Evolutionary conservation across 108 stramenopile species (phyloP), one percentile per base, ranked within the genome.

Genomic region (Thalassiosira profunda): DNA sequence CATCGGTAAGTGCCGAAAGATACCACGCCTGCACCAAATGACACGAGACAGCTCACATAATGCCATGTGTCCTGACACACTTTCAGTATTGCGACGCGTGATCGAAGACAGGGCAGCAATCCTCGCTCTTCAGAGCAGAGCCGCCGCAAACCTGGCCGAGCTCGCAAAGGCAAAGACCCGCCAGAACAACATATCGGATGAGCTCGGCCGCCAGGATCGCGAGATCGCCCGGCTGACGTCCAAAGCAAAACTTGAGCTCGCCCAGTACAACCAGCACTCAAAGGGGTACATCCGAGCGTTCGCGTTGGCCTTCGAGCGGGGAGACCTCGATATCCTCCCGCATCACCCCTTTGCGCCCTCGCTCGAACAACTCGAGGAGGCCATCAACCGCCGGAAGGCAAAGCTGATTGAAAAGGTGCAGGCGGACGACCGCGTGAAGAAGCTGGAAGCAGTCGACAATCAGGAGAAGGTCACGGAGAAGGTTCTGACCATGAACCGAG

Each of bases 21-120:
- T n/a, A n/a, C n/a, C n/a, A n/a, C n/a, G n/a, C n/a, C n/a, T n/a
- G n/a, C n/a, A n/a, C n/a, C n/a, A n/a, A n/a, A n/a, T n/a, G n/a
- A n/a, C n/a, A n/a, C n/a, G n/a, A n/a, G n/a, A n/a, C n/a, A n/a
- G n/a, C n/a, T n/a, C n/a, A n/a, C n/a, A n/a, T n/a, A n/a, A n/a
- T n/a, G n/a, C n/a, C n/a, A n/a, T n/a, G n/a, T n/a, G n/a, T n/a
- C n/a, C n/a, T n/a, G n/a, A n/a, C n/a, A n/a, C n/a, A n/a, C n/a
- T n/a, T 41, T 41, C 14, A n/a, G 55, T 74, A 11, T 30, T 75
- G 15, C 46, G 74, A 15, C 67, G 55, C 49, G 51, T 75, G 10
- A 75, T 75, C 7, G 74, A 75, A 60, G 74, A 75, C 36, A 29
- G 67, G 3, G 36, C 74, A 17, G 57, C 58, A 35, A 75, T 75